Evolutionary conservation across 306 rosid genomes (phyloP), one percentile per base, ranked within the genome.

Genomic region (Begonia peltatifolia): DNA sequence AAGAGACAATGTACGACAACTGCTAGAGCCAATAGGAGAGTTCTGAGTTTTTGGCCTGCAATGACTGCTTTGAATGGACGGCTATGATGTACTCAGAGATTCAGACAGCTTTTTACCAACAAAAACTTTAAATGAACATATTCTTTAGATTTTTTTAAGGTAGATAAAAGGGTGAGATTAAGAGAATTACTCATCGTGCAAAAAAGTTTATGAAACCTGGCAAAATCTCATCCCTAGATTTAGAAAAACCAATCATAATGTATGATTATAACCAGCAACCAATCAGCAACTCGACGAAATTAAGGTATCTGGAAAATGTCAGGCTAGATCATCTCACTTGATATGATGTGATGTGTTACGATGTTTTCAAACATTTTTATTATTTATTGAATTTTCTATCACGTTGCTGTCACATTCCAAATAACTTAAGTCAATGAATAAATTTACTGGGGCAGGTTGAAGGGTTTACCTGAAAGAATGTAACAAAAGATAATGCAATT

Each of bases 281-380:
- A 90, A 80, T 90, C 84, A 80, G 66, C 67, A 50, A 63, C 84
- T 90, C 95, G 94, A 81, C 64, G 83, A 79, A 63, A 75, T 86
- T 90, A 90, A 90, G 99, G 99, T 72, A 74, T 85, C 83, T 60
- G 69, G 54, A 59, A 73, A 36, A 38, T 7, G 69, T 47, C 67
- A n/a, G 48, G 12, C 9, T 44, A 0, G 38, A 30, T 30, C 38
- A 30, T 30, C 38, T 30, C 38, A n/a, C n/a, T 30, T 30, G 38
- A 30, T 30, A 30, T 30, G 38, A 30, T 6, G 8, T 30, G 38
- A 30, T n/a, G n/a, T n/a, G 38, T 3, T 30, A 30, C 38, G 38
- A 30, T 30, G 38, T 30, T 30, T 30, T 30, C 38, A 30, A 30
- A 30, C 38, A 30, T 30, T 30, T 30, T 30, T 7, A 30, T 30